Percentiles rank a stretch among this genome's conserved stretches.
Evolutionary conservation across 352 stramenopile species (phyloP).

Genomic region (Elongisporangium prolatum): DNA sequence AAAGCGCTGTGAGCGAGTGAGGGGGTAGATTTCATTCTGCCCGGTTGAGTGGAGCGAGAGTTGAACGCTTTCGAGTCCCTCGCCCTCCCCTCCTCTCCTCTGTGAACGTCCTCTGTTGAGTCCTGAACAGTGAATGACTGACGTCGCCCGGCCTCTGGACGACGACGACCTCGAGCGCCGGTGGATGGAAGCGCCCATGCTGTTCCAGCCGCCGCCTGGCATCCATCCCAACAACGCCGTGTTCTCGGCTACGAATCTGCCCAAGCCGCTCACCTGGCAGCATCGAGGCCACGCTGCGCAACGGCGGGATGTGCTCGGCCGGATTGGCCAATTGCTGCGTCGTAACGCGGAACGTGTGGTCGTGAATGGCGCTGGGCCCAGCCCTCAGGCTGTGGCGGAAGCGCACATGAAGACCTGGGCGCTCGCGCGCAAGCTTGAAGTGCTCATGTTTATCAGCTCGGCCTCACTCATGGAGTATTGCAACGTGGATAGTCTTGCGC

Average conservation of each 20-base stretch:
- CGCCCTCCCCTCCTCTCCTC: not conserved
- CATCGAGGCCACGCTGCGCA: slow-evolving; percentile 62
- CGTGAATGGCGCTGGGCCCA: slow-evolving; percentile 6
- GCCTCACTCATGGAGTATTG: slow-evolving; percentile 76
- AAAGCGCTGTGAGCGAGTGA: not conserved
- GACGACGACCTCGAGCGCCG: slow-evolving; percentile 1
- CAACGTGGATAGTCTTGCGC: slow-evolving; percentile 73
- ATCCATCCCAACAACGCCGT: slow-evolving; percentile 75
- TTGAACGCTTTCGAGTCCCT: not conserved
- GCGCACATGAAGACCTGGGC: slow-evolving; percentile 53
- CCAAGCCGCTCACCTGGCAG: slow-evolving; percentile 82
- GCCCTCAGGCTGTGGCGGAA: slow-evolving; percentile 2
- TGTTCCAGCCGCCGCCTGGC: slow-evolving; percentile 45
- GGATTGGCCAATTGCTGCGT: slow-evolving; percentile 56
- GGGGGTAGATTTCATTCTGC: not conserved
- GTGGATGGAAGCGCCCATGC: slow-evolving; percentile 8
- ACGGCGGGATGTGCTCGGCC: slow-evolving; percentile 59
- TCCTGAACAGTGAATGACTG: not conserved
- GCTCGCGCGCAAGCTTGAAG: slow-evolving; percentile 76
- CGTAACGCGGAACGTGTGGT: slow-evolving; percentile 49
- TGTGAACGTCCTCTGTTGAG: not conserved
- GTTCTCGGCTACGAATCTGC: slow-evolving; percentile 58
- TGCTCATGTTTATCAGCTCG: slow-evolving; percentile 81
- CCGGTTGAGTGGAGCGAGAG: not conserved
- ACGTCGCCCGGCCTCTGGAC: not conserved